Evolutionary conservation across 1,284 basidiomycete genomes (phyloP).

Genomic region (Meripilus lineatus): DNA sequence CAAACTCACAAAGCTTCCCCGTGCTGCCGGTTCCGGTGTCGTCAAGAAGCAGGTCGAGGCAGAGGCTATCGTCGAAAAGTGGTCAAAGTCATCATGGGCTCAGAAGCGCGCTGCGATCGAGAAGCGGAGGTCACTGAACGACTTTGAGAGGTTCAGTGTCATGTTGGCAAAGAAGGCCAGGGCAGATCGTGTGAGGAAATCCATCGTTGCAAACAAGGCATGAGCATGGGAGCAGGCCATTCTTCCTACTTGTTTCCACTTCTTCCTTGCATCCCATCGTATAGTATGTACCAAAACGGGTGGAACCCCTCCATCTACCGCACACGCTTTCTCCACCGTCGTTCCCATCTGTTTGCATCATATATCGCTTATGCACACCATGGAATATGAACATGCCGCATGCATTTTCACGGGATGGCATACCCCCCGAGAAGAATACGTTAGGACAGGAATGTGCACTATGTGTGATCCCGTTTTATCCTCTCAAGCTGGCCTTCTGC

Average conservation of each 20-base stretch:
- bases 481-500: conserved; percentile 46
- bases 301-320: background rate
- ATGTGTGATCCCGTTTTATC: conserved; percentile 21
- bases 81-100: conserved; percentile 87
- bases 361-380: no score
- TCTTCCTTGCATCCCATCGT: conserved; percentile 3
- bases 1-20: conserved; percentile 82
- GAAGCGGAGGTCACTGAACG: conserved; percentile 75
- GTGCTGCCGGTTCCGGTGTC: conserved; percentile 77
- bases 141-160: conserved; percentile 86
- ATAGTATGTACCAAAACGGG: background rate
- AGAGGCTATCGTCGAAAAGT: conserved; percentile 71
- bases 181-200: conserved; percentile 67
- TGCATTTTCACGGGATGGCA: no score
- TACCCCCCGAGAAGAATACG: no score
- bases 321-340: background rate
- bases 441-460: no score
- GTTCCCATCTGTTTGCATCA: no score
- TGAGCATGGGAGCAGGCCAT: conserved; percentile 3
- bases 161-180: conserved; percentile 77
- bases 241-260: background rate
- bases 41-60: conserved; percentile 90
- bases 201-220: conserved; percentile 28
- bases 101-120: conserved; percentile 81
- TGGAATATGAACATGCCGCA: conserved; percentile 4